These are phyloP conservation scores for Backusella mclennaniae DNA, from an alignment of 192 early-diverging fungal genomes.

Conservation along the genomic window DNA sequence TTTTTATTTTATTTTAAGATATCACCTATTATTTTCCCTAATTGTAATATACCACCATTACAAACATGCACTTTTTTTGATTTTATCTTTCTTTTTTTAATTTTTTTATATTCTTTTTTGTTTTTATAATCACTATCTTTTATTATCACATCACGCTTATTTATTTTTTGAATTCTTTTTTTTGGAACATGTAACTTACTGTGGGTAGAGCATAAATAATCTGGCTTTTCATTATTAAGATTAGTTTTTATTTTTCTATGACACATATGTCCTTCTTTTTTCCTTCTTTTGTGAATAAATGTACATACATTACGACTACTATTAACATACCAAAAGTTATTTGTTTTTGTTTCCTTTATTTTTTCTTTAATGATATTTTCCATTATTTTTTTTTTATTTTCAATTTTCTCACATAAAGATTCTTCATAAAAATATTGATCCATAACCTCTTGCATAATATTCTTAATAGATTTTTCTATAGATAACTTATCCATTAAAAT, in stretches of 20 bases:
- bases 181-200: no score
- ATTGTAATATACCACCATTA: no score
- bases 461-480: no score
- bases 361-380: background rate
- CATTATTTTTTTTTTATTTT: background rate
- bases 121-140: background rate
- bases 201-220: no score
- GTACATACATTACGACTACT: background rate
- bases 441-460: background rate
- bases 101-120: no score
- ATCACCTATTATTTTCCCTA: no score
- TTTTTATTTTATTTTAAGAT: no score
- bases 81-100: no score
- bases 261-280: background rate
- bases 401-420: background rate
- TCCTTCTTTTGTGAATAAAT: background rate
- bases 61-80: no score
- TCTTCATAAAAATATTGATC: background rate
- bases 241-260: background rate
- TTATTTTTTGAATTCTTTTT: no score
- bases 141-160: background rate
- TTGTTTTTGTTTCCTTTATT: background rate
- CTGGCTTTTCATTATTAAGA: no score
- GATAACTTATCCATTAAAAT: no score
- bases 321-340: background rate